Base-by-base conservation (phyloP, 495 filamentous ascomycete genomes). In the Echria macrotheca region DNA sequence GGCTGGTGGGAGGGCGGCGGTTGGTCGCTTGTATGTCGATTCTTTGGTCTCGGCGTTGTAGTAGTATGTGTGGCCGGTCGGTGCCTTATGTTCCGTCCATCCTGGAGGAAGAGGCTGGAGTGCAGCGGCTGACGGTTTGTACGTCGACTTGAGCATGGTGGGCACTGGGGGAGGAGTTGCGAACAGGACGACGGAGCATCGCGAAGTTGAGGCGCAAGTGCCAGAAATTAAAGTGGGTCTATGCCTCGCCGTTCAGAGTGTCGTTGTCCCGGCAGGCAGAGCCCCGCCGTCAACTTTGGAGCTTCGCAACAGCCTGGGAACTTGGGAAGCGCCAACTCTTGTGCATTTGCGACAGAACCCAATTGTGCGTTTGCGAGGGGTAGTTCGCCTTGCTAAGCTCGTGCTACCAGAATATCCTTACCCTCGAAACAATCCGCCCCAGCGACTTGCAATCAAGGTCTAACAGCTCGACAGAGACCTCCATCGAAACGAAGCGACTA, bases 31-130 rank as follows among this genome's bases (percentile, higher is more conserved):
- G 61, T 95, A 96, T 31, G 90, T 95, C 1, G 91, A 96, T 61
- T 86, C 71, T 59, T 94, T 91, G 0, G 89, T 96, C 24, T 75
- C 67, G n/a, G 81, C 71, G 69, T 95, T 86, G 69, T 94, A 93
- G 63, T 91, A 96, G 68, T 95, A 96, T 11, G 78, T 73, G 60
- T 94, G 89, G 5, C 91, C 90, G 48, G 86, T 84, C 12, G 90
- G 90, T 49, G 91, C 87, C 72, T 85, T 89, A 68, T 96, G 90
- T 66, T 95, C 87, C 21, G 87, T 88, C 91, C 91, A 97, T 18
- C 87, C 91, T 18, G 81, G 75, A 6, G 83, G 82, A 3, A 96
- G 70, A 14, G 86, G 82, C 40, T 74, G 71, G 25, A 69, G 52
- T n/a, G 54, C 28, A 28, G 57, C 60, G 24, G 61, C 43, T 12